Base-by-base conservation (phyloP, 2,329 filamentous ascomycete genomes). In the Ampelomyces quisqualis region DNA sequence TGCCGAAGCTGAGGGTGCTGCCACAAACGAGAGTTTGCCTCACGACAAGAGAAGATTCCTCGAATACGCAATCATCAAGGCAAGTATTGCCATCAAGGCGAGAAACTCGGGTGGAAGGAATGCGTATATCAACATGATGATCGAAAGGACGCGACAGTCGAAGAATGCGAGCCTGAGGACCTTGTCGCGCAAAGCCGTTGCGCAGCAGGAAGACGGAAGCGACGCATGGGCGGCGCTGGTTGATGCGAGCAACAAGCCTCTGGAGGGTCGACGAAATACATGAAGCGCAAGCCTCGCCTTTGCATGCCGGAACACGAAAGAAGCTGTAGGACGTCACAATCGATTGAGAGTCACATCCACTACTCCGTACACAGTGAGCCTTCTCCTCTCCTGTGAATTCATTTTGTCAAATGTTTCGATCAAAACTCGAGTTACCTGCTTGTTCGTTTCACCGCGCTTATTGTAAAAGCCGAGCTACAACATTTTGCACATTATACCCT, bases 201-300 rank as follows among this genome's bases (percentile, higher is more conserved):
- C n/a, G n/a, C n/a, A n/a, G n/a, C n/a, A n/a, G n/a, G n/a, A n/a
- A n/a, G n/a, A n/a, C n/a, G n/a, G n/a, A n/a, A n/a, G 46, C 9
- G 51, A 55, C 38, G 51, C 51, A 14, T 55, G 53, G 53, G 49
- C 38, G 2, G 51, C 51, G 15, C 27, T 57, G 13, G 47, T 55
- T 9, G 36, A 46, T 5, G 43, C 51, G 26, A 55, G 40, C 17
- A 49, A 40, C 21, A 50, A 36, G 11, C 2, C 29, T 17, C 17
- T 22, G 5, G 46, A 47, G 18, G 36, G 13, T 21, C 44, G 36
- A 19, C 26, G 33, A 18, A 37, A 28, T 10, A 42, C 35, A n/a
- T 55, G 21, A 19, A 27, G 15, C 13, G 6, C 9, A 8, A 15
- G 5, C n/a, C 15, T 17, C 10, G 29, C n/a, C 7, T 15, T 17